phyloP scores from a whole-genome alignment of 73 alveolate species.

The Durusdinium trenchii region DNA sequence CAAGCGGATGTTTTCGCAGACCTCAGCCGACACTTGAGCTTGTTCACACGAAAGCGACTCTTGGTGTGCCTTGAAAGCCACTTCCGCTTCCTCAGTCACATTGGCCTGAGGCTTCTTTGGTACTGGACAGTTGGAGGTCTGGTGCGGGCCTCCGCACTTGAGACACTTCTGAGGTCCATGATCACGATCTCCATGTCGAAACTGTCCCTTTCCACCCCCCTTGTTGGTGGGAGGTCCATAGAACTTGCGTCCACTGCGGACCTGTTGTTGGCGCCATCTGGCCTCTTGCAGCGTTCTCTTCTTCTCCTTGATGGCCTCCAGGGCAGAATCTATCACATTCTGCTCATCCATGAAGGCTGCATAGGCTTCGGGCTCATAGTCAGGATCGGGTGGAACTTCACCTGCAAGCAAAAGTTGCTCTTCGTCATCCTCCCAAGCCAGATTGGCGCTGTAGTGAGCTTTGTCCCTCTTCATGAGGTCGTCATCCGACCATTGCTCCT shows the following conservation, averaged over 20 bases:
- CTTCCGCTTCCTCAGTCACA: conserved; percentile 9
- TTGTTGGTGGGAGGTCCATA: background rate
- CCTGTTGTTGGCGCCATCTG: background rate
- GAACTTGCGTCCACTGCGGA: background rate
- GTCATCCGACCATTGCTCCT: conserved; percentile 19
- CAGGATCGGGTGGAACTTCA: background rate
- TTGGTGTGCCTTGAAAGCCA: background rate
- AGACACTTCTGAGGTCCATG: background rate
- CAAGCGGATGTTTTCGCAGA: background rate
- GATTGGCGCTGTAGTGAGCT: background rate
- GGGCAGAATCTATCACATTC: background rate
- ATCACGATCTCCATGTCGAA: background rate
- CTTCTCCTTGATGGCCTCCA: conserved; percentile 17
- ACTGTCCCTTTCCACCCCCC: background rate
- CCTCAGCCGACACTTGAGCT: background rate
- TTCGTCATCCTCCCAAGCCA: background rate
- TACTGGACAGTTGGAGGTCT: background rate
- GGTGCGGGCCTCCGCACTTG: conserved; percentile 28
- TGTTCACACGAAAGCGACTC: background rate
- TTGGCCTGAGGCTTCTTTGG: background rate
- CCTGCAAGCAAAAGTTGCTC: background rate
- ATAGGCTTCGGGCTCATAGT: conserved; percentile 7
- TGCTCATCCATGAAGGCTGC: conserved; percentile 47
- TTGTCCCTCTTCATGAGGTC: background rate
- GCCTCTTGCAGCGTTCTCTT: background rate